A percentile compares a stretch with the other conserved stretches of the same genome.
Evolutionary conservation across 371 early-diverging fungal genomes (phyloP).

Genomic region (Nematocida parisii): DNA sequence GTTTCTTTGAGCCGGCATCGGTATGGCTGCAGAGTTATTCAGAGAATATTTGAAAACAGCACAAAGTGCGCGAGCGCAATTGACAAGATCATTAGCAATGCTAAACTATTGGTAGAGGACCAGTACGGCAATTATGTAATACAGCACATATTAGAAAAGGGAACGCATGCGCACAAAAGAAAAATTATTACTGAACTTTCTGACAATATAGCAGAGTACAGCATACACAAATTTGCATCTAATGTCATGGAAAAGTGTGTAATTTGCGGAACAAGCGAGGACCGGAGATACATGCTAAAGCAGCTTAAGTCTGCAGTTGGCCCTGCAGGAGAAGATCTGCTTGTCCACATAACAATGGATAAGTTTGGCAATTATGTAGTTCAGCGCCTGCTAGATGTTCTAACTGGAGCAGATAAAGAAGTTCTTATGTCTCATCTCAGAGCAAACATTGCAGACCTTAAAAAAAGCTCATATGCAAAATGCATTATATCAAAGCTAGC

Average conservation of each 20-base stretch:
- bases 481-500: constrained; percentile 67
- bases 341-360: constrained; percentile 87
- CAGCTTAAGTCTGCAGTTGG: constrained; percentile 72
- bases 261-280: constrained; percentile 73
- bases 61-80: constrained; percentile 67
- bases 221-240: constrained; percentile 93
- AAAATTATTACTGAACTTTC: constrained; percentile 76
- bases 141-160: constrained; percentile 92
- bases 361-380: constrained; percentile 99
- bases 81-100: constrained; percentile 72
- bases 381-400: constrained; percentile 87
- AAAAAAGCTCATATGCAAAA: constrained; percentile 68
- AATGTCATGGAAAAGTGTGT: constrained; percentile 83
- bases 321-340: constrained; percentile 73
- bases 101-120: constrained; percentile 84
- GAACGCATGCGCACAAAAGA: constrained; percentile 73
- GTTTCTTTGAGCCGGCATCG: constrained; percentile 90
- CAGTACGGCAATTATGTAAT: constrained; percentile 99
- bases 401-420: constrained; percentile 61
- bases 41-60: constrained; percentile 91
- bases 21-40: constrained; percentile 98
- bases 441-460: constrained; percentile 65
- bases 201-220: constrained; percentile 62
- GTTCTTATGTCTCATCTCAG: constrained; percentile 55
- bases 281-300: constrained; percentile 78